Conservation (phyloP, 2,329 filamentous ascomycete genomes). For the Aspergillus latus region DNA sequence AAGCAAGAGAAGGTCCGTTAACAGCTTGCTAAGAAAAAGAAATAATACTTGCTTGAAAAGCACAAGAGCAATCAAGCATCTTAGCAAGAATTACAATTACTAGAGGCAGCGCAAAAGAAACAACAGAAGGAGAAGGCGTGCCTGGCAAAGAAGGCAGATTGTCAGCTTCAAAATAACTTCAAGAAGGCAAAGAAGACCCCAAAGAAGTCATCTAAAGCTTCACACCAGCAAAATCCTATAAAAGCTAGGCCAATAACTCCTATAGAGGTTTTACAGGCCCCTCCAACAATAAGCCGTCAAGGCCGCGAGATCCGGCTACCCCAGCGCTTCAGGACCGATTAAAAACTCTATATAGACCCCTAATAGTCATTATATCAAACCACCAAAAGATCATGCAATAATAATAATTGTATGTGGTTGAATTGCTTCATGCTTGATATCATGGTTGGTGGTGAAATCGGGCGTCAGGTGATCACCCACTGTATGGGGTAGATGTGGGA, state of each 20-base stretch:
- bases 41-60: not conserved
- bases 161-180: not conserved
- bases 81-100: not conserved
- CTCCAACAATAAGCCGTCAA: not conserved
- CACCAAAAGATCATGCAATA: not conserved
- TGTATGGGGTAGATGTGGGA: no score
- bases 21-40: slow-evolving; percentile 8
- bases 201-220: slow-evolving; percentile 5
- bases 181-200: not conserved
- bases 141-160: slow-evolving; percentile 1
- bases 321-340: not conserved
- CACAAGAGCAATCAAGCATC: not conserved
- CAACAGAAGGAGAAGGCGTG: not conserved
- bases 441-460: not conserved
- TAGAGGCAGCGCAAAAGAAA: slow-evolving; percentile 2
- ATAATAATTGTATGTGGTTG: slow-evolving; percentile 5
- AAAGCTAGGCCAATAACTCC: not conserved
- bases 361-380: not conserved
- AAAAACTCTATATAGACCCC: not conserved
- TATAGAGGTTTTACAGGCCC: not conserved
- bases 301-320: not conserved
- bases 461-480: no score
- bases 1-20: not conserved
- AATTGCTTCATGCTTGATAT: not conserved
- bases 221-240: not conserved